These are phyloP conservation scores for Pseudomassariella vexata DNA, from an alignment of 2,329 filamentous ascomycete species.

Conservation along the genomic window DNA sequence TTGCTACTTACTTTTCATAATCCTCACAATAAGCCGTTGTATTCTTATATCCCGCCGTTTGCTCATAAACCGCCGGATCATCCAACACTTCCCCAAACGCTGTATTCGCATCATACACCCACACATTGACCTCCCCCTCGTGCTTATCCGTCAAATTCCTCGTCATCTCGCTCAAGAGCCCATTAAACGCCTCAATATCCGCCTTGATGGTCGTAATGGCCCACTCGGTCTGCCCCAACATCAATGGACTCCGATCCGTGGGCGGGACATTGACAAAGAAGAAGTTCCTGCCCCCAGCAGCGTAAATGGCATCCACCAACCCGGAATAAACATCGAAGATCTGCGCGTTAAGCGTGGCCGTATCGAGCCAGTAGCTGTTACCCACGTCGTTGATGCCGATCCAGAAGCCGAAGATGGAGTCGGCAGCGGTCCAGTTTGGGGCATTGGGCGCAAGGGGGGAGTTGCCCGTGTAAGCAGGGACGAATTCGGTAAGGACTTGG, in stretches of 20 bases:
- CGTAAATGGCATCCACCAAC: conserved; percentile 42
- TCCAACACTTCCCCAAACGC: conserved; percentile 49
- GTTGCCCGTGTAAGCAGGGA: conserved; percentile 24
- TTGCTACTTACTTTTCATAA: conserved; percentile 46
- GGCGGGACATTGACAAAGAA: conserved; percentile 54
- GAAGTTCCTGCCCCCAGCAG: conserved; percentile 50
- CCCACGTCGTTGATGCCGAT: conserved; percentile 53
- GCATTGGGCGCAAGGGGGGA: conserved; percentile 27
- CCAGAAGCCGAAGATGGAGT: conserved; percentile 41
- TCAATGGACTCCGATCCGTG: conserved; percentile 47
- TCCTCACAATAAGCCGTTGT: conserved; percentile 47
- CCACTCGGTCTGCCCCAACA: conserved; percentile 29
- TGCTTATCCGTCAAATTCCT: conserved; percentile 27
- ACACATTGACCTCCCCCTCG: conserved; percentile 38
- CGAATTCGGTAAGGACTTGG: conserved; percentile 41
- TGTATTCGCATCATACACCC: conserved; percentile 45
- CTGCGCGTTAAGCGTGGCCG: conserved; percentile 25
- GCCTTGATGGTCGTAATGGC: conserved; percentile 29
- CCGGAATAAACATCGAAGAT: conserved; percentile 38
- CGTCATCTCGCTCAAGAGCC: conserved; percentile 33
- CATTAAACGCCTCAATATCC: conserved; percentile 48
- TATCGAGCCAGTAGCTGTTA: conserved; percentile 35
- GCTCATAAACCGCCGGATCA: conserved; percentile 38
- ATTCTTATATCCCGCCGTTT: conserved; percentile 49
- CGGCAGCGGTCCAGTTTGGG: conserved; percentile 25